Evolutionary conservation across 208 protist genomes (phyloP).

Genomic region (Trichomonas gallinae): DNA sequence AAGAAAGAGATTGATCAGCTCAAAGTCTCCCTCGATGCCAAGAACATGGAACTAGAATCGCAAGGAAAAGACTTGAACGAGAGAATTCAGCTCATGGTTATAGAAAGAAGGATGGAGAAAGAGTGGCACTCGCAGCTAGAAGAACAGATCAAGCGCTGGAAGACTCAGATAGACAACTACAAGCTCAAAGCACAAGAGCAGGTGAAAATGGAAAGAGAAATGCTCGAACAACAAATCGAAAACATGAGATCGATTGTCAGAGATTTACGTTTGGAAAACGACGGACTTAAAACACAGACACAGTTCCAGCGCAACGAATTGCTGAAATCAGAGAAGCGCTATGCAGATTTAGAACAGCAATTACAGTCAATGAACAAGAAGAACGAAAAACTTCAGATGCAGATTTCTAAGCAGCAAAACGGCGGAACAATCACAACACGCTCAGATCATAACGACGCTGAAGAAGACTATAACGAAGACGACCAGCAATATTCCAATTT

Average conservation of each 20-base stretch:
- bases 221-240: neutral
- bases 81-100: neutral
- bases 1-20: conserved; percentile 15
- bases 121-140: neutral
- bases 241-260: neutral
- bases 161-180: neutral
- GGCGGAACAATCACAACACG: neutral
- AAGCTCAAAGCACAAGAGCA: neutral
- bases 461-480: neutral
- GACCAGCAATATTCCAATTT: neutral
- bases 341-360: neutral
- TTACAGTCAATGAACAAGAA: neutral
- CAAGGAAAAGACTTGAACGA: neutral
- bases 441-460: neutral
- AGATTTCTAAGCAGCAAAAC: neutral
- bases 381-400: neutral
- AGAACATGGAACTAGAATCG: neutral
- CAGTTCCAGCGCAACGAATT: conserved; percentile 1
- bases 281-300: neutral
- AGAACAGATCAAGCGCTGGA: neutral
- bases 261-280: neutral
- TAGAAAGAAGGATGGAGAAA: conserved; percentile 9
- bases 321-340: neutral
- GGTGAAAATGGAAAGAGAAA: conserved; percentile 2
- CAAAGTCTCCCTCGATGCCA: neutral